Evolutionary conservation across 805 yeast species (phyloP), one percentile per base, ranked within the genome.

Genomic region (Starmerella powellii): DNA sequence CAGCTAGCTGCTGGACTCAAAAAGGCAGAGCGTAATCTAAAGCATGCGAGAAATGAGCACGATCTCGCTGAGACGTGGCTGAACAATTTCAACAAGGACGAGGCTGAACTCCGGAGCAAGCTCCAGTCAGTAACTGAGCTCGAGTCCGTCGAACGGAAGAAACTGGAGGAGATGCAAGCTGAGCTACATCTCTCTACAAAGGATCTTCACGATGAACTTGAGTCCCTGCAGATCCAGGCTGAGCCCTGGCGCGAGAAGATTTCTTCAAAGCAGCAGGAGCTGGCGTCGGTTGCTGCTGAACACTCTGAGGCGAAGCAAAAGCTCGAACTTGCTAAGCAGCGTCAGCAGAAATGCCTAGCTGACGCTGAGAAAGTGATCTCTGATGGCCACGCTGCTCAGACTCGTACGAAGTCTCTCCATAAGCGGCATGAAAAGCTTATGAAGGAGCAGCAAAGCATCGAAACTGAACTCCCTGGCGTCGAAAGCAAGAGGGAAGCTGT

Each of bases 161-260:
- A 63, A n/a, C 62, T 88, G 18, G 80, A 76, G 40, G 69, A 69
- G 20, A 76, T 87, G 11, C 74, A 86, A 53, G 51, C 67, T 6
- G 74, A 73, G 23, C 67, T 91, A 35, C 75, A 84, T 8, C 78
- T 74, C 36, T 83, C 84, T 56, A 88, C 97, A 0, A 69, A 75
- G 10, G 76, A 64, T 2, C 69, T 80, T 42, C 73, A 87, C 1
- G 70, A 68, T 8, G 71, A 81, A 53, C 80, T 87, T 39, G 80
- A 74, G 50, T 52, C 55, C 12, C 62, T 76, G 31, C 87, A 83
- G 56, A 68, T 66, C 6, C 68, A 78, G 46, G 62, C 85, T 6
- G 87, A 82, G 50, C 98, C 97, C 0, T 85, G 93, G 87, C 75
- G 74, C 45, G 78, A 72, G 21, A 71, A 75, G 48, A 38, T 46